phyloP scores from a whole-genome alignment of 768 basidiomycete genomes.

The Boletellus emodensis region DNA sequence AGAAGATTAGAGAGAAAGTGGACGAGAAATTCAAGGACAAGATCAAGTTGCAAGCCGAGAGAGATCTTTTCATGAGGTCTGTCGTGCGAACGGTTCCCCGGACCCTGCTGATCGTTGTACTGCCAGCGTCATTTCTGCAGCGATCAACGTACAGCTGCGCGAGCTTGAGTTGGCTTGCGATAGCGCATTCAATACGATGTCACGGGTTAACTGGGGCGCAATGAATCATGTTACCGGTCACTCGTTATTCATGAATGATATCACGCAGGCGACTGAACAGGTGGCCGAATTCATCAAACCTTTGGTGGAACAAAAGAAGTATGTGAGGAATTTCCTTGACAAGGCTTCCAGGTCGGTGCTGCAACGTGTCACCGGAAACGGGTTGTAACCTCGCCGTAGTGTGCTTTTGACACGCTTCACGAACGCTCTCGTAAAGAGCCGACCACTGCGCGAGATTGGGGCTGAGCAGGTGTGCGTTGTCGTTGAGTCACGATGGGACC shows the following conservation, averaged over 20 bases:
- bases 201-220: constrained; percentile 73
- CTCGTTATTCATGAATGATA: constrained; percentile 74
- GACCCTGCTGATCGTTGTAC: not conserved
- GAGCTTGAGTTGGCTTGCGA: constrained; percentile 89
- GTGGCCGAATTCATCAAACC: constrained; percentile 75
- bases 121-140: constrained; percentile 74
- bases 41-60: constrained; percentile 78
- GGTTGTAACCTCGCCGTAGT: constrained; percentile 36
- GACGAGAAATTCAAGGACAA: constrained; percentile 72
- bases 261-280: constrained; percentile 70
- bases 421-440: constrained; percentile 81
- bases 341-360: constrained; percentile 78
- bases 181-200: constrained; percentile 68
- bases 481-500: not conserved
- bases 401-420: constrained; percentile 85
- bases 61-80: constrained; percentile 88
- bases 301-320: constrained; percentile 91
- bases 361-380: not conserved
- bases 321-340: constrained; percentile 87
- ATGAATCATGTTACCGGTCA: constrained; percentile 83
- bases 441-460: constrained; percentile 88
- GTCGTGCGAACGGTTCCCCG: not conserved
- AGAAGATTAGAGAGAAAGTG: constrained; percentile 83
- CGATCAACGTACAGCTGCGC: constrained; percentile 72
- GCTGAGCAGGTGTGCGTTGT: constrained; percentile 76